Conservation (phyloP, 148 eudicot species). For the Spergularia marina region DNA sequence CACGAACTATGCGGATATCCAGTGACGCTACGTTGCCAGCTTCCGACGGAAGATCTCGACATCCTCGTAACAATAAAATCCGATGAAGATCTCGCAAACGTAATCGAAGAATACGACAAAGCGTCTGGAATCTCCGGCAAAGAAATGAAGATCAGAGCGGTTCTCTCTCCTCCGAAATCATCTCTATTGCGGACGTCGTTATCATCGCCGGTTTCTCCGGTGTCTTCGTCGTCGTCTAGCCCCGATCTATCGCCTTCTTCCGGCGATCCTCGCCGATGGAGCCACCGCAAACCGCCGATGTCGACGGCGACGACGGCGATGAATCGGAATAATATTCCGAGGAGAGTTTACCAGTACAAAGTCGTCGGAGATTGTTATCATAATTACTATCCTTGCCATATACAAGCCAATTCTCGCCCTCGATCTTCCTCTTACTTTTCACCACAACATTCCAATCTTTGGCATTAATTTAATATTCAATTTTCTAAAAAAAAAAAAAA, state of each 20-base stretch:
- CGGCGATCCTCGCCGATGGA: conserved; percentile 20
- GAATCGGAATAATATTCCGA: conserved; percentile 13
- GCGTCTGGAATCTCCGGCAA: conserved; percentile 31
- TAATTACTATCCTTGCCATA: conserved; percentile 27
- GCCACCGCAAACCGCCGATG: conserved; percentile 7
- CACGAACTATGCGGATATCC: conserved; percentile 58
- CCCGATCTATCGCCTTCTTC: conserved; percentile 26
- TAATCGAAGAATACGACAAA: conserved; percentile 67
- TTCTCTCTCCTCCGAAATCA: conserved; percentile 44
- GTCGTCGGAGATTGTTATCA: conserved; percentile 23
- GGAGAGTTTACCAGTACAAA: conserved; percentile 18
- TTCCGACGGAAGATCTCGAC: conserved; percentile 79
- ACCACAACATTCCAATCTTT: conserved; percentile 20
- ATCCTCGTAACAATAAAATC: conserved; percentile 59
- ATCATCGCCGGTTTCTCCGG: conserved; percentile 20
- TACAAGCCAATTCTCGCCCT: conserved; percentile 27
- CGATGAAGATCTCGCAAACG: conserved; percentile 58
- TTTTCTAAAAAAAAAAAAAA: background rate
- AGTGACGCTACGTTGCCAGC: conserved; percentile 53
- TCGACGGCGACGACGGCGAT: background rate
- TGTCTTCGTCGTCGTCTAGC: conserved; percentile 36
- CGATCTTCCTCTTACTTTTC: conserved; percentile 21
- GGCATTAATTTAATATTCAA: conserved; percentile 14
- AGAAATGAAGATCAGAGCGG: conserved; percentile 64
- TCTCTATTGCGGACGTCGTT: conserved; percentile 25